Evolutionary conservation across 148 eudicot species (phyloP), one percentile per base, ranked within the genome.

Genomic region (Vaccinium myrtillus): DNA sequence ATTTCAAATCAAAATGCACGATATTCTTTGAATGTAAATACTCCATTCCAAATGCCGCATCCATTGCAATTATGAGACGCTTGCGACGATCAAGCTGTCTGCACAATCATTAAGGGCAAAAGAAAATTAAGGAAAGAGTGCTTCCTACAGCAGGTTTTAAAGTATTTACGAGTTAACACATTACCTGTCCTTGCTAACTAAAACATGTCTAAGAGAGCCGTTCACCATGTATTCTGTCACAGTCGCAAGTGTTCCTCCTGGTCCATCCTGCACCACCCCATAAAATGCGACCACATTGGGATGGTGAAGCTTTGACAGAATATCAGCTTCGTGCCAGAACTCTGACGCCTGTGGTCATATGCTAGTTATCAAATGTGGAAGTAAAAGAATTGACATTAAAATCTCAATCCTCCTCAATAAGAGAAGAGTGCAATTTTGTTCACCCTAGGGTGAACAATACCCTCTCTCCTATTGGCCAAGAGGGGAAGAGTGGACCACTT

Each of bases 21-120:
- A 95, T 95, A 75, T 91, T 91, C 85, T 94, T 95, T 25, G 91
- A 89, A 87, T 95, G 98, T 88, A 95, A 84, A 89, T 95, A 95
- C 82, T 95, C 98, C 98, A 95, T 95, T 48, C 98, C 98, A 83
- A 93, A 95, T 46, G 98, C 98, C 36, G 97, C 98, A 91, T 95
- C 98, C 95, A 90, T 92, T 59, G 97, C 97, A 87, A 95, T 92
- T 70, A 95, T 90, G 80, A 95, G 91, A 81, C 92, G 87, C 78
- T 93, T 93, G 81, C 95, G 93, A 84, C 90, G 93, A 88, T 95
- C 97, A 84, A 94, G 90, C 77, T 91, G 90, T 84, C 98, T 94
- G 87, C 32, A 87, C 36, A 36, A 32, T 39, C 39, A 85, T 73
- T 19, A 73, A 36, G 23, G 8, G 32, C 2, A 4, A 49, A 50